Evolutionary conservation across 2,329 filamentous ascomycete species (phyloP), one percentile per base, ranked within the genome.

Genomic region (Colletotrichum sidae): DNA sequence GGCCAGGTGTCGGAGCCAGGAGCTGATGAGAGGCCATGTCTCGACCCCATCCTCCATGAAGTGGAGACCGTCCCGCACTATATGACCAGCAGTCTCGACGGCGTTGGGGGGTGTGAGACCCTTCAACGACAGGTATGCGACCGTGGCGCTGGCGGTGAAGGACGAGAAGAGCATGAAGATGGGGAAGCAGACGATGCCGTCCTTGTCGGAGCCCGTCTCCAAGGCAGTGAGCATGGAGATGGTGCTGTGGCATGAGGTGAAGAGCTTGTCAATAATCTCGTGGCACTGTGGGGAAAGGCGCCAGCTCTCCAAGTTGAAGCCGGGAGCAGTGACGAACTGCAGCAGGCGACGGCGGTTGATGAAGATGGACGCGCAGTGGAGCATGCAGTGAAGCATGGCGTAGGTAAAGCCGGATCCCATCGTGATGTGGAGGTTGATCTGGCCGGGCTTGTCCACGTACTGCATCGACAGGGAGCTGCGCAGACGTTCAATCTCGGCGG

Each of bases 371-470:
- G 86, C 84, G 70, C 85, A 88, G 72, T 88, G 86, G 17, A 89
- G 79, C 25, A 89, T 81, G 61, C 84, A 87, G 74, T 89, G 86
- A 55, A 89, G 81, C 84, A 89, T 87, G 67, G 86, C 86, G 72
- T 86, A 89, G 0, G 85, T 88, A 70, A 85, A 86, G 60, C 86
- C 86, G 49, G 86, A 88, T 41, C 86, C 86, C 86, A 88, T 88
- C 17, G 86, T 88, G 72, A 89, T 87, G 74, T 89, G 86, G 6
- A 88, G 78, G 70, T 83, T 86, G 72, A 88, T 86, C 75, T 89
- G 86, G 44, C 84, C 84, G 0, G 85, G 83, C 75, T 88, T 88
- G 71, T 89, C 86, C 67, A 86, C 80, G 61, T 86, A 88, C 73
- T 88, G 86, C 78, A 86, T 83, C 1, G 86, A 86, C 49, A 88